Conservation (phyloP, 1,284 basidiomycete genomes). For the Ceratobasidium theobromae region DNA sequence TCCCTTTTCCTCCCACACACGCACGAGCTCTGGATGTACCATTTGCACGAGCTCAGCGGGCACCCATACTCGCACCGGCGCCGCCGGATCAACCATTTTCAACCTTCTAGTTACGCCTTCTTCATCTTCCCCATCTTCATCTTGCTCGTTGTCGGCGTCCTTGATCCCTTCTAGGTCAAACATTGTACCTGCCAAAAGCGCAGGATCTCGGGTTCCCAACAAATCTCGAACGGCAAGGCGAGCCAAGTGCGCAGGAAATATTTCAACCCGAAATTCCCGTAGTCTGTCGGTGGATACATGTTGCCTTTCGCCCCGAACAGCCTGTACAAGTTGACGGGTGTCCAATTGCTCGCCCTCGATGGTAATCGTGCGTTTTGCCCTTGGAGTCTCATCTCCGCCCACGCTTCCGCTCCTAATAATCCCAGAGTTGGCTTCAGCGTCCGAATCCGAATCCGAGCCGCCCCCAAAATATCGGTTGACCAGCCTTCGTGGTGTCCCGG, state of each 20-base stretch:
- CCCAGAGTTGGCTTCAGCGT: neutral
- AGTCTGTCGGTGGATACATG: slow-evolving; percentile 69
- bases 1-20: slow-evolving; percentile 56
- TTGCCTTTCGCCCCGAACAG: slow-evolving; percentile 41
- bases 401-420: neutral
- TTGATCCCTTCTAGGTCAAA: slow-evolving; percentile 36
- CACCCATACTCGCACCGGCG: slow-evolving; percentile 65
- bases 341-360: slow-evolving; percentile 43
- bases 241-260: slow-evolving; percentile 65
- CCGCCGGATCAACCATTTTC: slow-evolving; percentile 38
- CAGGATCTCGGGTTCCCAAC: slow-evolving; percentile 55
- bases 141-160: slow-evolving; percentile 48
- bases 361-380: slow-evolving; percentile 59
- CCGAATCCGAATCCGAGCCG: slow-evolving; percentile 17
- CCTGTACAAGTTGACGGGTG: slow-evolving; percentile 36
- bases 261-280: slow-evolving; percentile 71
- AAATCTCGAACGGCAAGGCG: slow-evolving; percentile 63
- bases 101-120: slow-evolving; percentile 32
- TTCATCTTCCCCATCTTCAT: slow-evolving; percentile 40
- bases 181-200: slow-evolving; percentile 41
- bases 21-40: slow-evolving; percentile 63
- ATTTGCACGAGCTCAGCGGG: slow-evolving; percentile 70
- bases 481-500: slow-evolving; percentile 39
- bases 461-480: slow-evolving; percentile 45
- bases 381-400: slow-evolving; percentile 45